These are phyloP conservation scores for Puccinia hordei DNA, from an alignment of 1,284 basidiomycete genomes.

Conservation along the genomic window DNA sequence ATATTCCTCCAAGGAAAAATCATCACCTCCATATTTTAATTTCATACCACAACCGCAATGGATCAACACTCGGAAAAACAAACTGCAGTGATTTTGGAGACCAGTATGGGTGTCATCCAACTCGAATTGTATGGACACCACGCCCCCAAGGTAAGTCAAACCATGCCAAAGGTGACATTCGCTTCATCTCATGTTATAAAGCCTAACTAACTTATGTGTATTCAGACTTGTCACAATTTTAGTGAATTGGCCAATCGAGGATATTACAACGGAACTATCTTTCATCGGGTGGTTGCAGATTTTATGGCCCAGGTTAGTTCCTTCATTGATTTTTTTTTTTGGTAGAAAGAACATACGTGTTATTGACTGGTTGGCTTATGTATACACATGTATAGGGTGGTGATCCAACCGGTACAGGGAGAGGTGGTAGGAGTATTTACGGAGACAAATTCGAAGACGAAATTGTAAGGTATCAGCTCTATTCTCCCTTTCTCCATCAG, in stretches of 20 bases:
- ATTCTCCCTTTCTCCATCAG: not conserved
- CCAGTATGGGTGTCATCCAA: constrained; percentile 56
- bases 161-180: not conserved
- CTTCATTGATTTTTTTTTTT: not conserved
- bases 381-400: constrained; percentile 46
- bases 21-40: not conserved
- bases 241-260: constrained; percentile 57
- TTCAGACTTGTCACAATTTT: constrained; percentile 53
- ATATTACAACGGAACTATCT: constrained; percentile 56
- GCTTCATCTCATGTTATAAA: not conserved
- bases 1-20: not conserved
- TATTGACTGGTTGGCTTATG: constrained; percentile 3
- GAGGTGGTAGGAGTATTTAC: constrained; percentile 56
- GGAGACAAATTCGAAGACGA: constrained; percentile 54
- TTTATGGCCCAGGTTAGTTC: constrained; percentile 53
- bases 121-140: constrained; percentile 58
- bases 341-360: not conserved
- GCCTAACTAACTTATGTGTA: not conserved
- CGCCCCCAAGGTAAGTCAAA: constrained; percentile 55
- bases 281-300: constrained; percentile 50
- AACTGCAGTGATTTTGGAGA: constrained; percentile 55
- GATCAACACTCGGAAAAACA: not conserved
- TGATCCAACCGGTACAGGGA: constrained; percentile 55
- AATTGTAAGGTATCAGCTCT: constrained; percentile 32
- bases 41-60: not conserved